Evolutionary conservation across 768 basidiomycete genomes (phyloP), one percentile per base, ranked within the genome.

Genomic region (Amanita polypyramis): DNA sequence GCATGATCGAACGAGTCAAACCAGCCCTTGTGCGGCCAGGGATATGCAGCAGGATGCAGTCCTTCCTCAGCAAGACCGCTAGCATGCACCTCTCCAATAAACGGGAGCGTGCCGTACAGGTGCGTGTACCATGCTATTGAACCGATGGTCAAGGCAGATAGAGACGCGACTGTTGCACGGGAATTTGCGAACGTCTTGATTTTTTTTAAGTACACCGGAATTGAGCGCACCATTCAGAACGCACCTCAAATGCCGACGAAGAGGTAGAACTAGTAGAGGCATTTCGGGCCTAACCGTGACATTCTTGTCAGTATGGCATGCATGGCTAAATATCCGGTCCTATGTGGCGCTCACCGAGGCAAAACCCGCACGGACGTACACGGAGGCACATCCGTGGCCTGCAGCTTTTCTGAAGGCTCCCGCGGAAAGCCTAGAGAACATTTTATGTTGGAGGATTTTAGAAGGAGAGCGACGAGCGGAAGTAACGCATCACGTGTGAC

Each of bases 91-190:
- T 96, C 84, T 51, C 86, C 81, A 55, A 98, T 60, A 70, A 98
- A 91, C 27, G 93, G 90, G 49, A 93, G 72, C 25, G 77, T 71
- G 54, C 94, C 96, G 65, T 93, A 98, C 49, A 93, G 77, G 65
- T 93, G 85, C 58, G 89, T 84, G 74, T 99, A 99, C 91, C 91
- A 96, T 47, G 90, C 91, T 65, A 96, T 78, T 40, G 95, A 85
- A 52, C 96, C 96, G 52, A 70, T 86, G 40, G 93, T 78, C 62
- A 88, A 65, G 49, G 83, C 69, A 42, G 88, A 80, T 52, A 81
- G 80, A 40, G 92, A 81, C 48, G 79, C 77, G 52, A 90, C 76
- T 20, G 86, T 76, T 50, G 80, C 72, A 61, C 81, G 82, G 48
- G 89, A 90, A 60, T 71, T 76, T 55, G 82, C 56, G 53, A 84